Conservation (phyloP, 2,329 filamentous ascomycete genomes). For the Acrocalymma vagum region DNA sequence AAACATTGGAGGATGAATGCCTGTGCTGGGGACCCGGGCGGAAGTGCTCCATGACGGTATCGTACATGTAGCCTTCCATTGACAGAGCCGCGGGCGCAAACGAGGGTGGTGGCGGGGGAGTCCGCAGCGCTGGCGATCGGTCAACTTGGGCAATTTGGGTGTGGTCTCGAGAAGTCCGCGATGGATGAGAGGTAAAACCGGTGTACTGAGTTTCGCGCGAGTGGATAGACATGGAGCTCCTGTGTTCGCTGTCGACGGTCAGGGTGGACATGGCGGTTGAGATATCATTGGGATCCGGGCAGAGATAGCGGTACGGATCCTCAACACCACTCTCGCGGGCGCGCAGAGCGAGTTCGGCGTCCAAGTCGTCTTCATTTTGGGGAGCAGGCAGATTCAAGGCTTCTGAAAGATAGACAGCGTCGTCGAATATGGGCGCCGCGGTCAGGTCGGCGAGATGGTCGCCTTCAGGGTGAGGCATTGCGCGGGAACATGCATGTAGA, state of each 20-base stretch:
- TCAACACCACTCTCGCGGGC: constrained; percentile 42
- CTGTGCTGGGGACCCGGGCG: constrained; percentile 24
- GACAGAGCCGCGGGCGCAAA: constrained; percentile 25
- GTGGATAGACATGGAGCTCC: constrained; percentile 44
- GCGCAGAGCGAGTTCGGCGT: constrained; percentile 34
- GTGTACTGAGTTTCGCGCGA: constrained; percentile 47
- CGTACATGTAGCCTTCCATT: constrained; percentile 27
- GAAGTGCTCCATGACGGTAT: constrained; percentile 22
- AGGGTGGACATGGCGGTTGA: constrained; percentile 40
- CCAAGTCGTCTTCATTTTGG: constrained; percentile 42
- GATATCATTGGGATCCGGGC: constrained; percentile 26
- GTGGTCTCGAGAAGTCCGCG: constrained; percentile 42
- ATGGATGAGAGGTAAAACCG: constrained; percentile 41
- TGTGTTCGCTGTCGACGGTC: constrained; percentile 38
- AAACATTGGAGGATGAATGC: constrained; percentile 31
- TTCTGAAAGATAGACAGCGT: constrained; percentile 40
- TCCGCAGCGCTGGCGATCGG: constrained; percentile 23
- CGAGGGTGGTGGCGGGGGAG: constrained; percentile 22
- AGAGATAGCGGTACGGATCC: constrained; percentile 41
- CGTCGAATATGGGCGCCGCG: constrained; percentile 44
- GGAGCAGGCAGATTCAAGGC: constrained; percentile 32
- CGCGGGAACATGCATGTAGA: constrained; percentile 42
- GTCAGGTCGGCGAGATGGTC: constrained; percentile 30
- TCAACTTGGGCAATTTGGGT: constrained; percentile 24
- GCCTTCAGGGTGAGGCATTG: constrained; percentile 38